Percentiles rank a stretch among this genome's conserved stretches.
These are phyloP conservation scores for Ettlia oleoabundans DNA, from an alignment of 139 green algal genomes.

Conservation along the genomic window DNA sequence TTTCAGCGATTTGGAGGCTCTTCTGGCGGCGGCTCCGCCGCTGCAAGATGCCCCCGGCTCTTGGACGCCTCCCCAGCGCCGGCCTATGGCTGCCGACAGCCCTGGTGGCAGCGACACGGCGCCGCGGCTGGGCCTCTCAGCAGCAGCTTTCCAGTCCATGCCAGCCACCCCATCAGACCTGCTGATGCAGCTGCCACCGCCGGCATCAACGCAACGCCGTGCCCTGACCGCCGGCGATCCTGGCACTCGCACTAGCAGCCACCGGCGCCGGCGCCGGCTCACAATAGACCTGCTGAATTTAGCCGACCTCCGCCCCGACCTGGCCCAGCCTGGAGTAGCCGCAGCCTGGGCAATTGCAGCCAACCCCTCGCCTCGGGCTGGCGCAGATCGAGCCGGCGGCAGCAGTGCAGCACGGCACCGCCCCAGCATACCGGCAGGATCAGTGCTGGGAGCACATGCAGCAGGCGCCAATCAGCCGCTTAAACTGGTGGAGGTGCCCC, in stretches of 20 bases:
- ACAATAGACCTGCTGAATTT: constrained; percentile 29
- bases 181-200: background rate
- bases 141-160: constrained; percentile 14
- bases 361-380: constrained; percentile 12
- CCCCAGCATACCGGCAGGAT: too few species aligned
- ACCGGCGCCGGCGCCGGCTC: constrained; percentile 19
- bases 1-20: background rate
- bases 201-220: background rate
- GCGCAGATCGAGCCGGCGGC: background rate
- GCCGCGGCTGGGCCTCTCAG: background rate
- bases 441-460: too few species aligned
- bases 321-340: constrained; percentile 27
- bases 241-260: background rate
- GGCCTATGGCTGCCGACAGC: background rate
- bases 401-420: too few species aligned
- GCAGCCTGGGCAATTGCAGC: constrained; percentile 32
- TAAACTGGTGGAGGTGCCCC: too few species aligned
- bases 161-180: background rate
- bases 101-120: background rate
- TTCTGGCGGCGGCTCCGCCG: background rate
- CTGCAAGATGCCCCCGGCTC: background rate
- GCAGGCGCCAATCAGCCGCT: too few species aligned
- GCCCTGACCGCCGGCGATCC: background rate
- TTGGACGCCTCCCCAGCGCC: background rate
- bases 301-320: constrained; percentile 30